Base-by-base conservation (phyloP, 23 red algal genomes). In the Gracilariopsis chorda region DNA sequence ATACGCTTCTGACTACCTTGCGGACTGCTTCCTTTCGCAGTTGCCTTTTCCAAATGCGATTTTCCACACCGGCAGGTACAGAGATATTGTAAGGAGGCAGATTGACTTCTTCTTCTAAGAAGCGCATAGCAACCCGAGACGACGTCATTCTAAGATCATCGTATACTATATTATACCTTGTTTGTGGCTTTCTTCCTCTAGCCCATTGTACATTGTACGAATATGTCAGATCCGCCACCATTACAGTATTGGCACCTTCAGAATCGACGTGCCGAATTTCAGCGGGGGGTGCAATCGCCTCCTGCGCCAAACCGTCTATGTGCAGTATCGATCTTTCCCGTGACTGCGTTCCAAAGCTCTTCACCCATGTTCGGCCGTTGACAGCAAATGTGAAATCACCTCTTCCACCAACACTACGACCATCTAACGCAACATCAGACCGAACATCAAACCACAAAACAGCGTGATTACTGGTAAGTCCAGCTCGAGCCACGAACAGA, bases 401-500 rank as follows among this genome's bases (percentile, higher is more conserved):
- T 4, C 24, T 29, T 9, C 49, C 78, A 36, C 43, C 78, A 41
- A 29, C 10, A 23, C 61, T 51, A 2, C 49, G 78, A 62, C 78
- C 51, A 4, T 62, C 59, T 3, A 88, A 69, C 7, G 36, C 47
- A 36, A 46, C 73, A 80, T 90, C 86, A 4, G 45, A 35, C 17
- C 86, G 70, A 47, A 40, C 71, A 63, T 90, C 74, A 80, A 90
- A 90, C 12, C 80, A 72, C 7, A 90, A 5, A 39, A 52, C 21
- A 35, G 60, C 32, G 21, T 41, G 2, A 3, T 33, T 17, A 4
- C 27, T 55, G 16, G 34, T 19, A 53, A 79, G 57, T 48, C 41
- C 53, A 57, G 30, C 80, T 35, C 86, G 42, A 17, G 86, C 75
- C 17, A 90, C 74, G 1, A 90, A 56, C 2, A 90, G 73, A 27